A percentile compares a stretch with the other conserved stretches of the same genome.
Conservation (phyloP, 345 rosid genomes). For the Populus deltoides region DNA sequence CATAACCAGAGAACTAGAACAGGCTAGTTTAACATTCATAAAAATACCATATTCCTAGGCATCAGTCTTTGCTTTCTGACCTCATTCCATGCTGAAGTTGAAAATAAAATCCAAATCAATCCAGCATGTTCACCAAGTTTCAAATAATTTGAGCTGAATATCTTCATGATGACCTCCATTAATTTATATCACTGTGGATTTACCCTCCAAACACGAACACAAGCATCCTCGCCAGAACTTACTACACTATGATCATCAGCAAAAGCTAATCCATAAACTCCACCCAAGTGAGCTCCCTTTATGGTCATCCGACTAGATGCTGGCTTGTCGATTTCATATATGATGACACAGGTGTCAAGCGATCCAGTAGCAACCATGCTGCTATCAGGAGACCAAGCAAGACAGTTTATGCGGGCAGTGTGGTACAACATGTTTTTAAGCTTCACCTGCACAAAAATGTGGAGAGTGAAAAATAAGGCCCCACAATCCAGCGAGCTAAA, state of each 20-base stretch:
- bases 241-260: slow-evolving; percentile 53
- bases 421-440: slow-evolving; percentile 88
- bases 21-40: neutral
- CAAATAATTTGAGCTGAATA: neutral
- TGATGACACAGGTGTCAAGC: slow-evolving; percentile 71
- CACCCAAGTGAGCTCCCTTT: slow-evolving; percentile 87
- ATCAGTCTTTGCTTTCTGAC: neutral
- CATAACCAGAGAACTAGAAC: neutral
- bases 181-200: slow-evolving; percentile 5
- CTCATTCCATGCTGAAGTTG: neutral
- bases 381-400: slow-evolving; percentile 87
- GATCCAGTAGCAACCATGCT: slow-evolving; percentile 81
- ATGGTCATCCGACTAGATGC: slow-evolving; percentile 65
- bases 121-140: neutral
- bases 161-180: neutral
- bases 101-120: slow-evolving; percentile 5
- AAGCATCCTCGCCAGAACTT: slow-evolving; percentile 97
- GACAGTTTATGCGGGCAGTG: slow-evolving; percentile 79
- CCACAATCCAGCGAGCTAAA: neutral
- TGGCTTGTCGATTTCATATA: slow-evolving; percentile 75
- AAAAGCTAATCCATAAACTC: slow-evolving; percentile 82
- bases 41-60: neutral
- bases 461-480: neutral
- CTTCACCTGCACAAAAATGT: slow-evolving; percentile 47
- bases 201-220: slow-evolving; percentile 67